Conservation (phyloP, 2,329 filamentous ascomycete genomes). For the Penicillium sp. region DNA sequence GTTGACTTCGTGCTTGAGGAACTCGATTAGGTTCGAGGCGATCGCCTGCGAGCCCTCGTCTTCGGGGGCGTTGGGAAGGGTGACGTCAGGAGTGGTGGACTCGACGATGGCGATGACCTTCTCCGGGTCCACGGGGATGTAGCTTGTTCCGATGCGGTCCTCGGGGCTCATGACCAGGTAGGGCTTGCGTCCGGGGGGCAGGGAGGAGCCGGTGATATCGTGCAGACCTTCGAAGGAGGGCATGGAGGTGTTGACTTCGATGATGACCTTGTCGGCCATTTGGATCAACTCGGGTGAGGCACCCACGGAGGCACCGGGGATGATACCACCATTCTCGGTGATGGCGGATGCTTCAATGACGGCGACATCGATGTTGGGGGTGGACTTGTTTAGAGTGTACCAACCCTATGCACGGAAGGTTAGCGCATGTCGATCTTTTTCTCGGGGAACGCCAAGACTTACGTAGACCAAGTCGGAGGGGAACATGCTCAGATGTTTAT, state of each 20-base stretch:
- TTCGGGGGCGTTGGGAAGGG: constrained; percentile 69
- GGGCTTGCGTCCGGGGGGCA: constrained; percentile 75
- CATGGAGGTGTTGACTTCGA: constrained; percentile 84
- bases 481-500: constrained; percentile 93
- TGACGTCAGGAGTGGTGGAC: constrained; percentile 75
- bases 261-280: constrained; percentile 88
- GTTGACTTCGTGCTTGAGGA: constrained; percentile 78
- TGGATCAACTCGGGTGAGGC: constrained; percentile 82
- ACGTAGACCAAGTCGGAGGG: constrained; percentile 79
- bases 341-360: constrained; percentile 85
- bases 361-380: constrained; percentile 73
- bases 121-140: constrained; percentile 79
- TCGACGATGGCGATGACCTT: constrained; percentile 82
- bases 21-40: constrained; percentile 75
- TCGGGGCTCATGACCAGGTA: constrained; percentile 82
- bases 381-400: constrained; percentile 75
- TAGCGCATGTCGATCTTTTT: constrained; percentile 10
- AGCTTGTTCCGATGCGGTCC: constrained; percentile 77
- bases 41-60: constrained; percentile 71
- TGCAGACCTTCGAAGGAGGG: constrained; percentile 84
- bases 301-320: constrained; percentile 80
- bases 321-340: constrained; percentile 82
- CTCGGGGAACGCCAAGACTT: constrained; percentile 24
- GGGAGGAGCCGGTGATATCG: constrained; percentile 85
- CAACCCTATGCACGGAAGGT: constrained; percentile 53